These are phyloP conservation scores for Monilinia vaccinii-corymbosi DNA, from an alignment of 2,329 filamentous ascomycete genomes.

Conservation along the genomic window DNA sequence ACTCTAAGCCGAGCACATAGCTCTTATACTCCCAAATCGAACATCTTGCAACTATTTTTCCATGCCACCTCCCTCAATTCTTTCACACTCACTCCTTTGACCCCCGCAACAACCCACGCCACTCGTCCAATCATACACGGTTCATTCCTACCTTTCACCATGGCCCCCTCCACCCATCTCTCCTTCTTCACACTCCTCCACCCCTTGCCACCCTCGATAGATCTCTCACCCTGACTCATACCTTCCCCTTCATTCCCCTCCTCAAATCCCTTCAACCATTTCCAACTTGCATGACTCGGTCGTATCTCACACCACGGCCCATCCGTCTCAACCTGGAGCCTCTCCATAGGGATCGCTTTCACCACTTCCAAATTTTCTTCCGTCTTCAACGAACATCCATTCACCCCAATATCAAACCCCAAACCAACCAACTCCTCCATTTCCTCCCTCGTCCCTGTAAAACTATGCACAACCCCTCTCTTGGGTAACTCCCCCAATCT, in stretches of 20 bases:
- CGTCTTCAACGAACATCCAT: conserved; percentile 94
- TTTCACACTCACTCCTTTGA: conserved; percentile 72
- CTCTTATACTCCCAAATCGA: conserved; percentile 51
- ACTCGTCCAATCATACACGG: conserved; percentile 79
- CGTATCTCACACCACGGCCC: conserved; percentile 97
- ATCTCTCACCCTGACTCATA: conserved; percentile 1
- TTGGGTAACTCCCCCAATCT: conserved; percentile 58
- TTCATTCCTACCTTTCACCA: conserved; percentile 95
- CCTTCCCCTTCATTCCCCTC: conserved; percentile 21
- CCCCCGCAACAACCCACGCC: conserved; percentile 76
- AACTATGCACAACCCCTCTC: conserved; percentile 84
- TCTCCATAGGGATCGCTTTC: conserved; percentile 64
- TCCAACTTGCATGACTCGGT: conserved; percentile 66
- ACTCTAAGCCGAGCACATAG: neutral
- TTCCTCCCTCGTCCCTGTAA: conserved; percentile 80
- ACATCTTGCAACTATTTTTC: conserved; percentile 73
- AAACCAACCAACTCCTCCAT: conserved; percentile 71
- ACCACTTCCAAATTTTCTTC: conserved; percentile 84
- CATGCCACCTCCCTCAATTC: conserved; percentile 81
- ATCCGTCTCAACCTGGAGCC: conserved; percentile 91
- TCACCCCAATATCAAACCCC: conserved; percentile 87
- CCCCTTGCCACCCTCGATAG: conserved; percentile 30
- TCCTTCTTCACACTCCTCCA: conserved; percentile 92
- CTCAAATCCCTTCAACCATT: conserved; percentile 24
- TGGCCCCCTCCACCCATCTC: conserved; percentile 76